phyloP scores from a whole-genome alignment of 805 yeast species.

The Nakazawaea ernobii region DNA sequence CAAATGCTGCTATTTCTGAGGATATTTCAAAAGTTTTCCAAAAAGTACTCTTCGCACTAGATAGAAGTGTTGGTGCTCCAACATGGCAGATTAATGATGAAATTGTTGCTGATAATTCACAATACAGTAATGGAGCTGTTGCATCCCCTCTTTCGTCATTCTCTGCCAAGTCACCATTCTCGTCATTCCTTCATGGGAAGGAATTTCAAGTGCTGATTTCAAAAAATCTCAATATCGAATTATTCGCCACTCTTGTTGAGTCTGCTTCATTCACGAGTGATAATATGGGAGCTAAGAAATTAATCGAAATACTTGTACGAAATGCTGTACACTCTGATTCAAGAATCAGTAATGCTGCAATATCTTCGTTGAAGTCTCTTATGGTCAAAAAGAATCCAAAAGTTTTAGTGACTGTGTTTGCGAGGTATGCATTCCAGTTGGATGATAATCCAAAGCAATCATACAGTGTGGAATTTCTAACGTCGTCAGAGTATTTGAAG shows the following conservation, averaged over 20 bases:
- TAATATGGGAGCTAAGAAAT: constrained; percentile 41
- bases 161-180: constrained; percentile 8
- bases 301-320: constrained; percentile 71
- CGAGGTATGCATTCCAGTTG: constrained; percentile 71
- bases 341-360: constrained; percentile 59
- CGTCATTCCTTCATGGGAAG: constrained; percentile 9
- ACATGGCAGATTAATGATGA: constrained; percentile 13
- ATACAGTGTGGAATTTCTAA: constrained; percentile 53
- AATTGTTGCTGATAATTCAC: constrained; percentile 13
- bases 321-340: constrained; percentile 67
- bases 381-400: constrained; percentile 69
- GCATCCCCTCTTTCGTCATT: constrained; percentile 16
- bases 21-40: constrained; percentile 61
- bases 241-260: constrained; percentile 66
- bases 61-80: constrained; percentile 49
- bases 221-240: constrained; percentile 29
- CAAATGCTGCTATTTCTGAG: constrained; percentile 55
- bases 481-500: constrained; percentile 54
- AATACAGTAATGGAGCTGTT: constrained; percentile 7
- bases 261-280: constrained; percentile 55
- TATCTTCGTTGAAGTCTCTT: constrained; percentile 55
- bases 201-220: not conserved
- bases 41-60: constrained; percentile 51
- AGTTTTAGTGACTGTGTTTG: constrained; percentile 64
- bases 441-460: constrained; percentile 60